phyloP scores from a whole-genome alignment of 2,329 filamentous ascomycete genomes.

The Coleophoma crateriformis region DNA sequence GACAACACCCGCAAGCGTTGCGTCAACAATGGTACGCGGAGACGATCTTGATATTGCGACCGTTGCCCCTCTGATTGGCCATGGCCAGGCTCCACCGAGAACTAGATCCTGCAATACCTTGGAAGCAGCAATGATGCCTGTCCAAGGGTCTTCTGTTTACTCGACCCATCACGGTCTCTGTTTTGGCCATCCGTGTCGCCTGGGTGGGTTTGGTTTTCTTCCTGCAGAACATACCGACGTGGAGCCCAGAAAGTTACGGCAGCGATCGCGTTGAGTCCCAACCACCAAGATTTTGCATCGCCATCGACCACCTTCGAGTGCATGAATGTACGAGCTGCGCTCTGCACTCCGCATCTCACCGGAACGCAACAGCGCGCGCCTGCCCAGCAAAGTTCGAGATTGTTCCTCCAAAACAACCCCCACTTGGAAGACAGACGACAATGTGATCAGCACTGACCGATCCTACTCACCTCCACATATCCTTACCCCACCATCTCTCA shows the following conservation, averaged over 20 bases:
- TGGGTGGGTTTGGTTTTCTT: background rate
- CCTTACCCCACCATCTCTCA: constrained; percentile 4
- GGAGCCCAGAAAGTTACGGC: no score
- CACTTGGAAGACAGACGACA: constrained; percentile 1
- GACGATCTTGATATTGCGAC: no score
- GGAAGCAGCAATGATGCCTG: background rate
- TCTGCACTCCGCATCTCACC: constrained; percentile 5
- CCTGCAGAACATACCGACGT: background rate
- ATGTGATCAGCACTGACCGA: constrained; percentile 13
- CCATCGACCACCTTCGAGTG: constrained; percentile 3
- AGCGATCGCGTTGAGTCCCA: no score
- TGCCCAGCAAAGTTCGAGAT: background rate
- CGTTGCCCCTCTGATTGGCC: no score
- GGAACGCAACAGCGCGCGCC: background rate
- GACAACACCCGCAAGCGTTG: no score
- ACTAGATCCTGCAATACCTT: background rate
- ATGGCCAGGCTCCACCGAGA: no score
- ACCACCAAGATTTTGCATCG: background rate
- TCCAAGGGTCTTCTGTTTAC: background rate
- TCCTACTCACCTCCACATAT: constrained; percentile 7
- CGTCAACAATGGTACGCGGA: no score
- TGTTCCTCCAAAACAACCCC: background rate
- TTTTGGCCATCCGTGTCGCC: background rate
- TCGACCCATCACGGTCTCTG: background rate
- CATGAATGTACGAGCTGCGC: constrained; percentile 8